phyloP scores from a whole-genome alignment of 345 rosid species.

The Erucastrum elatum region DNA sequence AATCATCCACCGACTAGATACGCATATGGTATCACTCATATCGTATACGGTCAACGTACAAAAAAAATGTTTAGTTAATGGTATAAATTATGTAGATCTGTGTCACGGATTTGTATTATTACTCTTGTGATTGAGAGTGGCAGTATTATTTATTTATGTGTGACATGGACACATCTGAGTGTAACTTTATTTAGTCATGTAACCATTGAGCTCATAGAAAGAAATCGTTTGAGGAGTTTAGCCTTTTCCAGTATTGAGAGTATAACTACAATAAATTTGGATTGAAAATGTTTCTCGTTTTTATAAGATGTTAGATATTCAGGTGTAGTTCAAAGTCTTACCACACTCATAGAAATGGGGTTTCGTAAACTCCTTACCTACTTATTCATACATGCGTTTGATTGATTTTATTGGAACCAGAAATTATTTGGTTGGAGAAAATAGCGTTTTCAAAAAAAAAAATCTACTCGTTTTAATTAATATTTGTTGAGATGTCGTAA shows the following conservation, averaged over 20 bases:
- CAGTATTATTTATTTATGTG: slow-evolving; percentile 6
- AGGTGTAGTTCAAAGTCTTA: slow-evolving; percentile 13
- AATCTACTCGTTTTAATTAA: slow-evolving; percentile 26
- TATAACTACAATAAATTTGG: slow-evolving; percentile 3
- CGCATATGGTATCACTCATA: slow-evolving; percentile 14
- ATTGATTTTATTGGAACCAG: slow-evolving; percentile 14
- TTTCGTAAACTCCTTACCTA: slow-evolving; percentile 19
- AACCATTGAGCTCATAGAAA: slow-evolving; percentile 25
- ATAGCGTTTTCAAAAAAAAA: slow-evolving; percentile 6
- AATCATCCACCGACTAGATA: slow-evolving; percentile 43
- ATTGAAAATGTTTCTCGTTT: background rate
- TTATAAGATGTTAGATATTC: background rate
- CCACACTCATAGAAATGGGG: slow-evolving; percentile 27
- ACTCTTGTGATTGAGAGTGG: background rate
- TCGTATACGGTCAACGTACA: slow-evolving; percentile 35
- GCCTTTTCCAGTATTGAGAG: slow-evolving; percentile 12
- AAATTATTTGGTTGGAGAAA: slow-evolving; percentile 23
- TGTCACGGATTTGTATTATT: no score
- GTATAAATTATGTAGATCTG: no score
- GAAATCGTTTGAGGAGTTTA: slow-evolving; percentile 29
- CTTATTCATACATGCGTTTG: background rate
- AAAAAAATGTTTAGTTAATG: background rate
- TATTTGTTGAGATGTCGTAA: slow-evolving; percentile 26
- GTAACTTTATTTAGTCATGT: slow-evolving; percentile 28
- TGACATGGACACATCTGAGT: slow-evolving; percentile 13